A percentile compares a stretch with the other conserved stretches of the same genome.
phyloP scores from a whole-genome alignment of 1,139 yeast species.

The Suhomyces taliae region DNA sequence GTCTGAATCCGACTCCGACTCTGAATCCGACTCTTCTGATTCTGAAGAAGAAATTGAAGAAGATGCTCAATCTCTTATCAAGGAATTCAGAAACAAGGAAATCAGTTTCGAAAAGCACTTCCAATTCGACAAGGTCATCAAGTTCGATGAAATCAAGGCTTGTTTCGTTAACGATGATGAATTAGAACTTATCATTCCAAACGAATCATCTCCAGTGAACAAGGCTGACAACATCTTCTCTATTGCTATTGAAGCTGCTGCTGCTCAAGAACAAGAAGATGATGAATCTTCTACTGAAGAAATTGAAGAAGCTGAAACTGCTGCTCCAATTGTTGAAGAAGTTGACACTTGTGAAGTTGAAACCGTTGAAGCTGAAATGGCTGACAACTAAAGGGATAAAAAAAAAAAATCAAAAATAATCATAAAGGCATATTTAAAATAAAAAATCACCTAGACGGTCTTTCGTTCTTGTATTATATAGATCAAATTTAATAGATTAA shows the following conservation, averaged over 20 bases:
- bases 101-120: conserved; percentile 48
- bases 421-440: background rate
- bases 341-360: background rate
- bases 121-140: conserved; percentile 44
- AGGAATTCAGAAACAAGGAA: conserved; percentile 43
- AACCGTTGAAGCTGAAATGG: background rate
- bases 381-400: background rate
- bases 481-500: conserved; percentile 7
- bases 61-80: conserved; percentile 41
- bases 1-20: conserved; percentile 13
- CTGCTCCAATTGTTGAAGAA: conserved; percentile 6
- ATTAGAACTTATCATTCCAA: conserved; percentile 47
- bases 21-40: conserved; percentile 16
- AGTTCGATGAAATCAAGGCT: conserved; percentile 42
- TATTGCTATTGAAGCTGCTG: conserved; percentile 24
- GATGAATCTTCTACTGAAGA: conserved; percentile 15
- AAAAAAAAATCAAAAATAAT: background rate
- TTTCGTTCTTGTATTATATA: conserved; percentile 5
- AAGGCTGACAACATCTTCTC: conserved; percentile 25
- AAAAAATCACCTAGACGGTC: conserved; percentile 8
- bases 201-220: conserved; percentile 28
- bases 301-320: conserved; percentile 11
- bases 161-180: conserved; percentile 40
- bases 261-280: conserved; percentile 20
- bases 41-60: conserved; percentile 40